Base-by-base conservation (phyloP, 2,329 filamentous ascomycete genomes). In the Colletotrichum tamarilloi region DNA sequence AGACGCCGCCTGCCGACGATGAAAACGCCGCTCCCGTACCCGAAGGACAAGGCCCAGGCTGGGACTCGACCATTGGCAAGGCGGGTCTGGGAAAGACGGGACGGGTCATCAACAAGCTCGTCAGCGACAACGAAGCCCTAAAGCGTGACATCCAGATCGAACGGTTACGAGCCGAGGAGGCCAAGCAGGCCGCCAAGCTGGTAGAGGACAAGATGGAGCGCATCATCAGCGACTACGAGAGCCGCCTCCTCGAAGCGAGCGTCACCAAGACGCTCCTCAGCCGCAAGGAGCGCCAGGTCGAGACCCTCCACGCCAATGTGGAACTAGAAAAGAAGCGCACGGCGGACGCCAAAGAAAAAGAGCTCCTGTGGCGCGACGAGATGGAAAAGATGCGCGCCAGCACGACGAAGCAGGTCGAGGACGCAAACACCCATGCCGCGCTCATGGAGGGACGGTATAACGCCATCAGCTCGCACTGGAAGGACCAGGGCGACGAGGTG, bases 81-180 rank as follows among this genome's bases (percentile, higher is more conserved):
- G 92, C 92, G 8, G 91, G 90, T 3, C 84, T 93, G 2, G 93
- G 93, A 56, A 95, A 95, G 84, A 94, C 92, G 11, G 93, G 93
- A 9, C 87, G 92, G 42, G 93, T 95, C 65, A 96, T 97, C 81
- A 94, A 97, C 83, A 91, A 91, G 79, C 88, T 97, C 67, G 94
- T 95, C 79, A 92, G 92, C 66, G 94, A 96, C 79, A 95, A 95
- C 77, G 94, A 96, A 78, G 88, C 91, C 53, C 85, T 96, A 58
- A 93, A 93, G 77, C 89, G 93, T 65, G 93, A 96, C 75, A 86
- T 94, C 70, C 87, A 92, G 77, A 89, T 92, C 69, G 92, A 93
- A 81, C 86, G 87, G 24, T 80, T 92, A 67, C 88, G 88, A 58
- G 88, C 92, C 57, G 92, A 95, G 72, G 93, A 95, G 78, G 88